Evolutionary conservation across 108 stramenopile species (phyloP).

Genomic region (Pseudonitzschia delicatissima): DNA sequence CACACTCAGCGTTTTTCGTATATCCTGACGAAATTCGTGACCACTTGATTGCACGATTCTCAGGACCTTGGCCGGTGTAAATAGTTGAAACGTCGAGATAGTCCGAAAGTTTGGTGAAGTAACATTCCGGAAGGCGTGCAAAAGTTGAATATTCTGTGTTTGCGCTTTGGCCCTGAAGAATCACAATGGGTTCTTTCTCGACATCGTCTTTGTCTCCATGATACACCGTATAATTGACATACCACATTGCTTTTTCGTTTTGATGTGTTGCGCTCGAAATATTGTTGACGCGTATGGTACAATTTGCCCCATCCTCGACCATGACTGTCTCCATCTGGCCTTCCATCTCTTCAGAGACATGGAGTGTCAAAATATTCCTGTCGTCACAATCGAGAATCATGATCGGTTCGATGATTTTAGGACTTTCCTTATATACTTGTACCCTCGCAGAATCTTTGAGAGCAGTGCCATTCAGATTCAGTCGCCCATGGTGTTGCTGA

Average conservation of each 20-base stretch:
- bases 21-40: neutral
- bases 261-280: neutral
- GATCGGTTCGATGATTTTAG: neutral
- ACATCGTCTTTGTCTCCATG: neutral
- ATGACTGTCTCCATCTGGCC: neutral
- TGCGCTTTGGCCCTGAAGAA: neutral
- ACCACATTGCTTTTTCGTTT: neutral
- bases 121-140: neutral
- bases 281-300: neutral
- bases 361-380: neutral
- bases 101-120: neutral
- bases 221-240: neutral
- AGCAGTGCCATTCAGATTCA: too few relatives aligned
- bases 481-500: too few relatives aligned
- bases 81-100: neutral
- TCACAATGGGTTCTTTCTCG: neutral
- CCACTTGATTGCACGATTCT: constrained; percentile 6
- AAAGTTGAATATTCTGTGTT: neutral
- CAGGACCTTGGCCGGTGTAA: neutral
- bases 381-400: neutral
- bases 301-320: neutral
- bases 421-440: too few relatives aligned
- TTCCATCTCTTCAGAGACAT: neutral
- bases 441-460: neutral
- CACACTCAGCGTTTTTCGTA: neutral